These are phyloP conservation scores for Populus euphratica DNA, from an alignment of 345 rosid genomes.

Conservation along the genomic window DNA sequence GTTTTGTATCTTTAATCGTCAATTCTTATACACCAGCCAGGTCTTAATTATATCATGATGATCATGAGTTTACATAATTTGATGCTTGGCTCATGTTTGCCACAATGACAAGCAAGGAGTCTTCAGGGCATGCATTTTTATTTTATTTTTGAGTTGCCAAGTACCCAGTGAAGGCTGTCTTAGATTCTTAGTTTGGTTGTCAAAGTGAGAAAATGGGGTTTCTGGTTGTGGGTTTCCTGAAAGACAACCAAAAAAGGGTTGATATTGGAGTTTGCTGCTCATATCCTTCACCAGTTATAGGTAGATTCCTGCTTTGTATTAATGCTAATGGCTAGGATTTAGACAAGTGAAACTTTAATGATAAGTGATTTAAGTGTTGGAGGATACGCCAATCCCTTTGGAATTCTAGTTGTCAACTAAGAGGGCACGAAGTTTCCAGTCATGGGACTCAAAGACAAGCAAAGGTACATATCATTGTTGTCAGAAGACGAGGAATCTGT, in stretches of 20 bases:
- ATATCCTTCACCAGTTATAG: neutral
- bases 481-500: neutral
- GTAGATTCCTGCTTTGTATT: neutral
- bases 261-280: neutral
- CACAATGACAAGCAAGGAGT: neutral
- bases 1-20: neutral
- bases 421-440: neutral
- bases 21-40: neutral
- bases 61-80: neutral
- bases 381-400: neutral
- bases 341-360: neutral
- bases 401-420: neutral
- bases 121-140: neutral
- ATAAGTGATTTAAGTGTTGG: neutral
- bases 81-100: neutral
- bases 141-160: neutral
- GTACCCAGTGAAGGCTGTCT: neutral
- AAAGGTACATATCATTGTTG: neutral
- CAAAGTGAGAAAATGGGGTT: neutral
- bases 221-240: too few species aligned
- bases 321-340: neutral
- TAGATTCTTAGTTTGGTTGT: neutral
- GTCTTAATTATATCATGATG: neutral
- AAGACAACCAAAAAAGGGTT: neutral
- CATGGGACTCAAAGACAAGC: neutral